Evolutionary conservation across 352 stramenopile species (phyloP).

Genomic region (Pythium volutum): DNA sequence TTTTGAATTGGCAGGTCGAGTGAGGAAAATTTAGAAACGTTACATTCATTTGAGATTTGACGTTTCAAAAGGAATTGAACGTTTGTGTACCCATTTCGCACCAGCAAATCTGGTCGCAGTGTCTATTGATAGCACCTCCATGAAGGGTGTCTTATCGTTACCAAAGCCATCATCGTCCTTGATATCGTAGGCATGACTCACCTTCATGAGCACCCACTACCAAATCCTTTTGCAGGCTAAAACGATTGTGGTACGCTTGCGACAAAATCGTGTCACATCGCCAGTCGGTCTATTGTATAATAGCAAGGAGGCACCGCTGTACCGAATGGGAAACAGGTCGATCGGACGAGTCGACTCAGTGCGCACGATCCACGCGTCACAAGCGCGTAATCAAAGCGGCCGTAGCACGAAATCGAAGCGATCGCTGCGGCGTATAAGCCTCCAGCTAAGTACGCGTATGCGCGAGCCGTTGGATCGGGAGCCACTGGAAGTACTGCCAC

Average conservation of each 20-base stretch:
- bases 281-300: too few relatives aligned
- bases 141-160: too few relatives aligned
- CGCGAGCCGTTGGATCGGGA: not conserved
- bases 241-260: too few relatives aligned
- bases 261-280: too few relatives aligned
- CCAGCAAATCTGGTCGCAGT: too few relatives aligned
- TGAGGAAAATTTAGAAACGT: not conserved
- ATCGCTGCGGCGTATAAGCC: slow-evolving; percentile 9
- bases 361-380: slow-evolving; percentile 14
- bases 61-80: not conserved
- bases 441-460: too few relatives aligned
- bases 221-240: too few relatives aligned
- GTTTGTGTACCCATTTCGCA: not conserved
- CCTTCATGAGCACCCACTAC: too few relatives aligned
- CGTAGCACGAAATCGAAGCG: slow-evolving; percentile 5
- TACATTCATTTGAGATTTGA: not conserved
- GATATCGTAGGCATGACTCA: too few relatives aligned
- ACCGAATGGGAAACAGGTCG: slow-evolving; percentile 16
- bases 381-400: slow-evolving; percentile 1
- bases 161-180: too few relatives aligned
- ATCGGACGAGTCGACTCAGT: not conserved
- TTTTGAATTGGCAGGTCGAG: slow-evolving; percentile 13
- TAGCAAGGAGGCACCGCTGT: too few relatives aligned
- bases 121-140: too few relatives aligned
- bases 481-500: slow-evolving; percentile 4